Evolutionary conservation across 177 flowering plant species (phyloP), one percentile per base, ranked within the genome.

Genomic region (Telopea speciosissima): DNA sequence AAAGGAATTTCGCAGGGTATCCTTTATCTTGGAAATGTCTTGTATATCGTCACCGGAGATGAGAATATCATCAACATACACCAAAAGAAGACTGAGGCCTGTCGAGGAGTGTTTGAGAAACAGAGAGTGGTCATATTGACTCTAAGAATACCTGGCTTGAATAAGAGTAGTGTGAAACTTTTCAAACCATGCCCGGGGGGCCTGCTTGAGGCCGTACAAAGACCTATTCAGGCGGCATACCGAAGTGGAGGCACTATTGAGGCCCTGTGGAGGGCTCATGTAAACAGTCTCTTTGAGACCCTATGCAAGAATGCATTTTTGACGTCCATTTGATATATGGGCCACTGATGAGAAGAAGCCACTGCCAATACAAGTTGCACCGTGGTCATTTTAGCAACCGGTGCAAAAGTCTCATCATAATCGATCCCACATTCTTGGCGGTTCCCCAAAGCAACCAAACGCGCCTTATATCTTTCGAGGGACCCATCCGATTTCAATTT

Each of bases 131-230:
- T 75, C 78, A 71, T 66, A 66, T 16, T 62, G 40, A 31, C 70
- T 67, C 21, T 72, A 44, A 1, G 12, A 9, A 49, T 72, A 65
- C 13, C 24, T 6, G 10, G 68, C 63, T 11, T 16, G 0, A 2
- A 76, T 60, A 5, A 68, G 22, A 22, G 65, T 52, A 22, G 45
- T 6, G 6, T 44, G 36, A 58, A 76, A 72, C 68, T 76, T 72
- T 44, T 72, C 63, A 62, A 72, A 77, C 76, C 79, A 77, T 19
- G 23, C 40, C 13, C 66, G 31, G 0, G 75, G 72, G 0, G 69
- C 65, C 24, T 76, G 69, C 9, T 72, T 63, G 21, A 72, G 44
- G 3, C 72, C 72, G 68, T 72, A 69, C 0, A 69, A 24, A 17
- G 73, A 68, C 8, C 52, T 0, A 8, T 49, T 59, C 1, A 77